These are phyloP conservation scores for Pulveroboletus sp. DNA, from an alignment of 768 basidiomycete species.

Conservation along the genomic window DNA sequence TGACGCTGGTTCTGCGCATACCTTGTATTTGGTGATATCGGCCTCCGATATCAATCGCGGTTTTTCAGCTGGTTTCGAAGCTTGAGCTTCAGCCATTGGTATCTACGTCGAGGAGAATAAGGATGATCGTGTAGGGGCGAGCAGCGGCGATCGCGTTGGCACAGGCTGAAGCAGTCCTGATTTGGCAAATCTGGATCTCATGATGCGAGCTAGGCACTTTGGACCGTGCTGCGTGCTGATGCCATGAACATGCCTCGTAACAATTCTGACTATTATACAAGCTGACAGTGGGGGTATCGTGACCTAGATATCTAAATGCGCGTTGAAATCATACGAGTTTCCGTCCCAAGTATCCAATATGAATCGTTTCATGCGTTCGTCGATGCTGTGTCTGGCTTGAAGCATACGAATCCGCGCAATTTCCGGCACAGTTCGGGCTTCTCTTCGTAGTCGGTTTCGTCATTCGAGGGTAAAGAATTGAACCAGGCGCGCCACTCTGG, in stretches of 20 bases:
- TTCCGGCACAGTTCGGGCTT: slow-evolving; percentile 34
- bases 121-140: slow-evolving; percentile 5
- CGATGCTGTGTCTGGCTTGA: slow-evolving; percentile 33
- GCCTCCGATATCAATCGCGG: slow-evolving; percentile 56
- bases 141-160: slow-evolving; percentile 4
- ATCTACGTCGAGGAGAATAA: neutral
- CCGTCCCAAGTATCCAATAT: slow-evolving; percentile 20
- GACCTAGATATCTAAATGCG: slow-evolving; percentile 22
- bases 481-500: slow-evolving; percentile 57
- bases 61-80: slow-evolving; percentile 45
- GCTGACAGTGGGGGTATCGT: slow-evolving; percentile 22
- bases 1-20: slow-evolving; percentile 27
- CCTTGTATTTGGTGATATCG: slow-evolving; percentile 88
- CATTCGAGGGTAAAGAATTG: slow-evolving; percentile 20
- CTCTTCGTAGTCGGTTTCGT: slow-evolving; percentile 18
- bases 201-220: neutral
- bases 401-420: slow-evolving; percentile 53
- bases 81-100: slow-evolving; percentile 60
- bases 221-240: neutral
- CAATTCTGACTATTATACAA: slow-evolving; percentile 25
- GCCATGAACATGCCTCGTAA: slow-evolving; percentile 10
- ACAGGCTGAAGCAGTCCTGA: slow-evolving; percentile 15
- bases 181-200: slow-evolving; percentile 21
- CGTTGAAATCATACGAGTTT: slow-evolving; percentile 7
- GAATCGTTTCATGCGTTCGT: slow-evolving; percentile 7